A percentile compares a stretch with the other conserved stretches of the same genome.
Conservation (phyloP, 352 stramenopile species). For the Globisporangium middletonii region DNA sequence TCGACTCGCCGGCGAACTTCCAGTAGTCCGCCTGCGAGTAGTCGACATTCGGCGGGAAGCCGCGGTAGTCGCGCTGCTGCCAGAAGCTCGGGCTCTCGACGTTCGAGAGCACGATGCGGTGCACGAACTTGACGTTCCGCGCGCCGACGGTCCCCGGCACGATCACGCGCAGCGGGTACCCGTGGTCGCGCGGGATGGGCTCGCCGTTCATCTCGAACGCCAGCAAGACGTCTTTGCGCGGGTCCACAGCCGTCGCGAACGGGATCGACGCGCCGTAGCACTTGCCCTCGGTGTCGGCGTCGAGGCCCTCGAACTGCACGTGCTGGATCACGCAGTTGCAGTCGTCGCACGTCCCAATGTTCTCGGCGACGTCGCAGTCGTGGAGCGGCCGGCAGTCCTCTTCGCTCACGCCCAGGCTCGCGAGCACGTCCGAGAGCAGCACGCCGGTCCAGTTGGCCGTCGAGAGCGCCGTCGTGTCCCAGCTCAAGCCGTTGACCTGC, state of each 20-base stretch:
- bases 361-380: conserved; percentile 48
- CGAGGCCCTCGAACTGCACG: conserved; percentile 80
- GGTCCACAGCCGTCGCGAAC: conserved; percentile 91
- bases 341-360: conserved; percentile 46
- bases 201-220: conserved; percentile 98
- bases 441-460: conserved; percentile 91
- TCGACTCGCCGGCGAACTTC: conserved; percentile 81
- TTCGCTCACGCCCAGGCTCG: conserved; percentile 51
- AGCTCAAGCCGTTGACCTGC: conserved; percentile 23
- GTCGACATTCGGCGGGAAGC: conserved; percentile 81
- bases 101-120: conserved; percentile 82
- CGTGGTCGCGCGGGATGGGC: conserved; percentile 92
- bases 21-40: conserved; percentile 81
- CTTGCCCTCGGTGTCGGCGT: conserved; percentile 79
- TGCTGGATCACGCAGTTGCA: conserved; percentile 75
- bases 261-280: conserved; percentile 88
- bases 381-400: conserved; percentile 31
- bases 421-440: conserved; percentile 82
- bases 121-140: conserved; percentile 97
- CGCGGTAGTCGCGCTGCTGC: conserved; percentile 92
- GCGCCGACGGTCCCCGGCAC: conserved; percentile 94
- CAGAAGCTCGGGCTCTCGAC: conserved; percentile 87
- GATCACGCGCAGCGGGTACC: conserved; percentile 94
- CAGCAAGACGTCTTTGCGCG: conserved; percentile 95
- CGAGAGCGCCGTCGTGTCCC: conserved; percentile 66